Evolutionary conservation across 805 yeast genomes (phyloP), one percentile per base, ranked within the genome.

Genomic region (Candida schatavii): DNA sequence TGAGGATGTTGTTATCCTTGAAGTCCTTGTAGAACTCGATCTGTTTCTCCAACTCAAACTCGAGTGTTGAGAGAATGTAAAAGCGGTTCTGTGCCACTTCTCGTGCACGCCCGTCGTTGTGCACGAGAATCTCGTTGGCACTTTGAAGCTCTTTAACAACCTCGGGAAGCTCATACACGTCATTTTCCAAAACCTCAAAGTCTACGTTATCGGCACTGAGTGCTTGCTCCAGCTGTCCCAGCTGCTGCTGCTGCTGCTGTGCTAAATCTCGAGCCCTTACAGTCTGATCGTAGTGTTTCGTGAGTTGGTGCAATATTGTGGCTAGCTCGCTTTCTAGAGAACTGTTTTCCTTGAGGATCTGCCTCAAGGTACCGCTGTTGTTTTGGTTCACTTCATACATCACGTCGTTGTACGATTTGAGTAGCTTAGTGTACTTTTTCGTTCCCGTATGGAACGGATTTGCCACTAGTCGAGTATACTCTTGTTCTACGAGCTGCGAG

Each of bases 221-320:
- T 9, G 13, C 37, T 5, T 5, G n/a, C 45, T 54, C 3, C n/a
- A 20, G 28, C 3, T 40, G 38, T 7, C 27, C 27, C n/a, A n/a
- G n/a, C n/a, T n/a, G n/a, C n/a, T n/a, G n/a, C n/a, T n/a, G n/a
- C n/a, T n/a, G n/a, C 4, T 46, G 26, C 15, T 26, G 35, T 6
- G 46, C 43, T 30, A 21, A 41, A 3, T 62, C 61, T 2, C 66
- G 54, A 7, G 78, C 85, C 46, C 75, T 64, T 10, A 65, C 51
- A 50, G 95, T 85, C 55, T 86, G 88, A 59, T 89, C 97, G 52
- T 81, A 88, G 62, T 89, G 96, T 41, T 78, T 78, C 9, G 96
- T 83, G 36, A 89, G 66, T 52, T 89, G 78, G 42, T 80, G 81
- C 26, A 90, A 64, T 14, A 84, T 67, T 2, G 75, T 72, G 0